Evolutionary conservation across 73 alveolate genomes (phyloP).

Genomic region (Stentor coeruleus): DNA sequence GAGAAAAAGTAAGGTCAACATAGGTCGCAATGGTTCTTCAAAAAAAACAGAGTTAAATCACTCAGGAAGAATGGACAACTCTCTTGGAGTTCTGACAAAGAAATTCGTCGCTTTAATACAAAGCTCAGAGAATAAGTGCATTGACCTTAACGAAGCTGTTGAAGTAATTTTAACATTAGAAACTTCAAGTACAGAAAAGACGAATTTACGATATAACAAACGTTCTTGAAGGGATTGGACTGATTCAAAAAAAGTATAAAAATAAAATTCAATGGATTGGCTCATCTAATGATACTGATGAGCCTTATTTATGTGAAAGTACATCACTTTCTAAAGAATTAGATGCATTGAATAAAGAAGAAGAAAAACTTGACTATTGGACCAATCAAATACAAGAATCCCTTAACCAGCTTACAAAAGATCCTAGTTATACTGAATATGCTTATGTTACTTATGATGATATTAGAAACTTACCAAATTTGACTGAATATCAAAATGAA

Average conservation of each 20-base stretch:
- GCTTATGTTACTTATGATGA: slow-evolving; percentile 56
- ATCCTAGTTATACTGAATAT: slow-evolving; percentile 44
- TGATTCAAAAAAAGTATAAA: slow-evolving; percentile 47
- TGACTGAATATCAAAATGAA: slow-evolving; percentile 35
- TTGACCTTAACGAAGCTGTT: slow-evolving; percentile 54
- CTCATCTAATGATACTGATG: slow-evolving; percentile 35
- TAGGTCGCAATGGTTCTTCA: slow-evolving; percentile 15
- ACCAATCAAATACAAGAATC: slow-evolving; percentile 41
- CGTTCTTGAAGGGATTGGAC: slow-evolving; percentile 63
- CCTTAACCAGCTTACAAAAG: slow-evolving; percentile 33
- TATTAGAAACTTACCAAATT: slow-evolving; percentile 40
- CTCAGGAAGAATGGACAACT: slow-evolving; percentile 35
- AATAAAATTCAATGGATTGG: slow-evolving; percentile 59
- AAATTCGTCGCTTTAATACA: slow-evolving; percentile 50
- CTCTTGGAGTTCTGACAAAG: slow-evolving; percentile 53
- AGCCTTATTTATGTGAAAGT: slow-evolving; percentile 31
- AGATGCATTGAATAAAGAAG: slow-evolving; percentile 38
- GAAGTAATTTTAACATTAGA: slow-evolving; percentile 6
- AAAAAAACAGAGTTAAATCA: background rate
- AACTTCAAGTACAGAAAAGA: slow-evolving; percentile 44
- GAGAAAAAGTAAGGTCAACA: background rate
- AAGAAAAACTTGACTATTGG: slow-evolving; percentile 51
- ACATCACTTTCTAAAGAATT: slow-evolving; percentile 35
- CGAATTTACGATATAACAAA: slow-evolving; percentile 59
- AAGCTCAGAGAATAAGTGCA: slow-evolving; percentile 40